Percentiles rank a stretch among this genome's conserved stretches.
Evolutionary conservation across 2,329 filamentous ascomycete genomes (phyloP).

Genomic region (Colletotrichum sp.): DNA sequence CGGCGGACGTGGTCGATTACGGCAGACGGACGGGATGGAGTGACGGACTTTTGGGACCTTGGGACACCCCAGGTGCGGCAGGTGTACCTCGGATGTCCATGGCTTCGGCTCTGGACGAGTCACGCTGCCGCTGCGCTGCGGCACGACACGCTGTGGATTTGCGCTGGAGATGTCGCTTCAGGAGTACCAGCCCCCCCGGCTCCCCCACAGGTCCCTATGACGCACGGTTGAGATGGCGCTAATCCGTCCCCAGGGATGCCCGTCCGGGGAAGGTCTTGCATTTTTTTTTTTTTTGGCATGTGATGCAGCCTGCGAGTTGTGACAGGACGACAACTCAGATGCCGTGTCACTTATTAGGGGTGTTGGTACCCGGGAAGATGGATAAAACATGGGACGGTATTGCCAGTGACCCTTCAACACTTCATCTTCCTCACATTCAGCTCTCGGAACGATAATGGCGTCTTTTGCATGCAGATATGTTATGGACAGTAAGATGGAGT

Average conservation of each 20-base stretch:
- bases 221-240: conserved; percentile 9
- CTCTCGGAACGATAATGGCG: background rate
- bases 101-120: conserved; percentile 14
- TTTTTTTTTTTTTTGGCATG: conserved; percentile 7
- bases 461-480: background rate
- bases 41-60: background rate
- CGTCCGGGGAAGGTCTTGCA: conserved; percentile 12
- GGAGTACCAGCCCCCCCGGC: background rate
- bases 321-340: background rate
- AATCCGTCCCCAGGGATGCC: background rate
- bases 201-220: conserved; percentile 20
- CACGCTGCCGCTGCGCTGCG: background rate
- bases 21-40: background rate
- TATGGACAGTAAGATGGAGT: background rate
- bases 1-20: background rate
- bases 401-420: background rate
- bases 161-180: background rate
- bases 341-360: background rate
- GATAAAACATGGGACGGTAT: background rate
- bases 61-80: background rate
- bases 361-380: background rate
- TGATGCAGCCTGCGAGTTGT: conserved; percentile 11
- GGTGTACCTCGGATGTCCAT: conserved; percentile 18
- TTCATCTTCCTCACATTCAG: background rate
- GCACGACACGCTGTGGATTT: background rate